phyloP scores from a whole-genome alignment of 2,329 filamentous ascomycete species.

The Ceratocystis lukuohia region DNA sequence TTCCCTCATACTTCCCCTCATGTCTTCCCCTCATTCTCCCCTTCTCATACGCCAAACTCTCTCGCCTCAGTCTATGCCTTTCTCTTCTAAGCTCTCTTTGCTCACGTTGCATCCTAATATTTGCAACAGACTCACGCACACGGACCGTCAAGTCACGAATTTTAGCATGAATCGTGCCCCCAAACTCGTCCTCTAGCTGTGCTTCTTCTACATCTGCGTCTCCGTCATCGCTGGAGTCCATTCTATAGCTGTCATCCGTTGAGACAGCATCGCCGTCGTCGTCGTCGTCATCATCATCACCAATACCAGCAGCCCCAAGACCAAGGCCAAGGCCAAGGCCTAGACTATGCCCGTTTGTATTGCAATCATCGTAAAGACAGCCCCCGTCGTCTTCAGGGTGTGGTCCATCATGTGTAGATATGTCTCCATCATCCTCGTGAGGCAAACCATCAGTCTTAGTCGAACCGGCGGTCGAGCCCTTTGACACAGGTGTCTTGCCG shows the following conservation, averaged over 20 bases:
- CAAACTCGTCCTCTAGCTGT: conserved; percentile 19
- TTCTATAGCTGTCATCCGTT: conserved; percentile 8
- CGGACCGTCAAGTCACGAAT: conserved; percentile 13
- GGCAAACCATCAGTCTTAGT: not conserved
- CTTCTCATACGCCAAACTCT: not conserved
- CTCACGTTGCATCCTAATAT: not conserved
- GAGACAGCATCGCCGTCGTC: conserved; percentile 10
- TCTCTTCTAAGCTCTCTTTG: not conserved
- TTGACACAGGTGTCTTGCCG: conserved; percentile 40
- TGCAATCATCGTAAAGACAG: conserved; percentile 11
- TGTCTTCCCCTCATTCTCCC: not conserved
- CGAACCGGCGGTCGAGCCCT: conserved; percentile 27
- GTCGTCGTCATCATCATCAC: not conserved
- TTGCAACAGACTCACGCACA: conserved; percentile 2
- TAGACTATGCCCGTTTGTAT: not conserved
- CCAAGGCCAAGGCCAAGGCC: no score
- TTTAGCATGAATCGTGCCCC: conserved; percentile 12
- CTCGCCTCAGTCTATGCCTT: not conserved
- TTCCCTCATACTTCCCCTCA: not conserved
- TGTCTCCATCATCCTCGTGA: not conserved
- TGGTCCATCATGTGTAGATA: not conserved
- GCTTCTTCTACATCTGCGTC: conserved; percentile 21
- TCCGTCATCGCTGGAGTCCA: not conserved
- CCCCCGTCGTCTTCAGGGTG: not conserved
- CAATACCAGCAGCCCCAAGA: no score